Evolutionary conservation across 768 basidiomycete genomes (phyloP).

Genomic region (Butyriboletus loyo): DNA sequence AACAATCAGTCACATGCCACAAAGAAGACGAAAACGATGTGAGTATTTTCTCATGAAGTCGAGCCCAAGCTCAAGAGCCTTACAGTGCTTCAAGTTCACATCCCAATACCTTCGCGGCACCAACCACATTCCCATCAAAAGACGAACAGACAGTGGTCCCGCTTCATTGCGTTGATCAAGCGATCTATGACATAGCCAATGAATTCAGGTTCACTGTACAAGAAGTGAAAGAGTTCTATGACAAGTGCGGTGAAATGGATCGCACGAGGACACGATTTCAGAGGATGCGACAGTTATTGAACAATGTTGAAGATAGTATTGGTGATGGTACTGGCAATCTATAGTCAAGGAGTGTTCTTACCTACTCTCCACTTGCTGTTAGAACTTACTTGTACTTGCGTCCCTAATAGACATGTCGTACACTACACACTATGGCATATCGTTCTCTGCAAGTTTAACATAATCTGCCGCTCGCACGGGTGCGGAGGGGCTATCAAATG

Average conservation of each 20-base stretch:
- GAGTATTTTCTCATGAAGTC: conserved; percentile 14
- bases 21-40: conserved; percentile 48
- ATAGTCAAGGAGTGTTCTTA: conserved; percentile 1
- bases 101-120: neutral
- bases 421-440: conserved; percentile 33
- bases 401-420: conserved; percentile 1
- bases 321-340: conserved; percentile 3
- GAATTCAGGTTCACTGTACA: conserved; percentile 70
- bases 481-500: conserved; percentile 77
- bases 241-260: conserved; percentile 68
- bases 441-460: conserved; percentile 63
- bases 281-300: conserved; percentile 54
- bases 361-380: neutral
- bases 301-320: conserved; percentile 23
- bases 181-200: conserved; percentile 61
- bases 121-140: conserved; percentile 1
- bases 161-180: conserved; percentile 66
- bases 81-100: conserved; percentile 2
- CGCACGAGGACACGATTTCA: conserved; percentile 63
- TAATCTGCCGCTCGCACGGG: conserved; percentile 70
- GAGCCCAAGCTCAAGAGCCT: neutral
- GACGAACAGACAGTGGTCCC: conserved; percentile 7
- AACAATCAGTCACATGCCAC: conserved; percentile 24
- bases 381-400: neutral
- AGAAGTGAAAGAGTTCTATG: conserved; percentile 78